These are phyloP conservation scores for Paramecium sonneborni DNA, from an alignment of 73 alveolate species.

Conservation along the genomic window DNA sequence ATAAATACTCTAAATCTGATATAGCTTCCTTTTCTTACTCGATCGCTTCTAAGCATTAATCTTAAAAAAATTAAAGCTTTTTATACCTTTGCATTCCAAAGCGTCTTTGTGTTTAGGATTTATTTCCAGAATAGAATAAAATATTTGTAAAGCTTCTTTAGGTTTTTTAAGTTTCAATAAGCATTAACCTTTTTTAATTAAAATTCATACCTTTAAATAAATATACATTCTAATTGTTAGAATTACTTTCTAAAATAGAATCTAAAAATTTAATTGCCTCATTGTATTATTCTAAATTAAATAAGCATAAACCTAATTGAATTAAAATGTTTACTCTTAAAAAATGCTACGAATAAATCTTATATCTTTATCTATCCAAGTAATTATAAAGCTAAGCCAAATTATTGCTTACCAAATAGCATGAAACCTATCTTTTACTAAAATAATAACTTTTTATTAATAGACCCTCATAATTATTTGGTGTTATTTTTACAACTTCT, in stretches of 20 bases:
- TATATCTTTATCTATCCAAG: not conserved
- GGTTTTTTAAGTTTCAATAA: not conserved
- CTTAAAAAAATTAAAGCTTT: not conserved
- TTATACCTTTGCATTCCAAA: not conserved
- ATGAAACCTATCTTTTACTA: not conserved
- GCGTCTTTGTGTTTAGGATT: not conserved
- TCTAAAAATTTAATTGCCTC: not conserved
- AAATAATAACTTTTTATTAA: not conserved
- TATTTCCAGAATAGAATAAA: not conserved
- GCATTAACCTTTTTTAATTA: not conserved
- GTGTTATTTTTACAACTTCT: not conserved
- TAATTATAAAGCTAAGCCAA: not conserved
- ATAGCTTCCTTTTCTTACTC: too few relatives aligned
- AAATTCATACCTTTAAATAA: not conserved
- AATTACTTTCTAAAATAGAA: not conserved
- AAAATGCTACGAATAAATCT: not conserved
- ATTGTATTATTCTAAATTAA: not conserved
- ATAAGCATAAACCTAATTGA: not conserved
- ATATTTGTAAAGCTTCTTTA: not conserved
- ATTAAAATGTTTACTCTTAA: not conserved
- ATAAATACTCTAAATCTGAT: too few relatives aligned
- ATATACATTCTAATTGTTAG: not conserved
- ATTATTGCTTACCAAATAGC: not conserved
- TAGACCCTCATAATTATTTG: not conserved
- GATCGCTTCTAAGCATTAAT: not conserved